A percentile compares a stretch with the other conserved stretches of the same genome.
Evolutionary conservation across 805 yeast species (phyloP).

Genomic region (Yarrowia sp.): DNA sequence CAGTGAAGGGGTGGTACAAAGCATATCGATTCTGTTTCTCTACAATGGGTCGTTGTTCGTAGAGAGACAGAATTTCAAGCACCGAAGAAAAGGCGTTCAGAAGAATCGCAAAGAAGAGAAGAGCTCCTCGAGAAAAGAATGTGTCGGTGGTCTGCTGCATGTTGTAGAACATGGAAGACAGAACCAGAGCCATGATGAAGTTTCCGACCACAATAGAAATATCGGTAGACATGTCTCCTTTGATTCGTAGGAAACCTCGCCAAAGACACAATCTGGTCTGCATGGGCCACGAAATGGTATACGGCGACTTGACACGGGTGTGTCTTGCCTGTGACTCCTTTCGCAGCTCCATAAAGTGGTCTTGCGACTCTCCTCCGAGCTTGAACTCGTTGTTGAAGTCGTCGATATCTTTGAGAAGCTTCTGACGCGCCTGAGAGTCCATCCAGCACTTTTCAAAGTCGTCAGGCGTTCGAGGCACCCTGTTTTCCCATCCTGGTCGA

Average conservation of each 20-base stretch:
- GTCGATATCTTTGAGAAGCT: constrained; percentile 47
- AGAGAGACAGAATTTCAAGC: constrained; percentile 55
- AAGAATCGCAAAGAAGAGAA: constrained; percentile 63
- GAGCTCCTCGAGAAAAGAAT: constrained; percentile 64
- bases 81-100: constrained; percentile 57
- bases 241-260: constrained; percentile 60
- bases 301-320: constrained; percentile 1
- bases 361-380: constrained; percentile 4
- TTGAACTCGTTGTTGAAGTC: background rate
- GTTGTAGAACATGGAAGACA: constrained; percentile 63
- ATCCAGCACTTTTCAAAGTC: constrained; percentile 49
- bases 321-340: constrained; percentile 19
- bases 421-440: constrained; percentile 54
- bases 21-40: constrained; percentile 66
- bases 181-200: constrained; percentile 58
- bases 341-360: constrained; percentile 7
- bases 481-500: background rate
- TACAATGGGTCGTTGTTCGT: constrained; percentile 60
- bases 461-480: constrained; percentile 3
- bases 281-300: constrained; percentile 19
- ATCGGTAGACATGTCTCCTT: constrained; percentile 60
- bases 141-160: constrained; percentile 58
- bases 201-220: constrained; percentile 56
- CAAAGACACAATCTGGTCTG: constrained; percentile 42
- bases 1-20: constrained; percentile 67